Evolutionary conservation across 495 filamentous ascomycete species (phyloP).

Genomic region (Aspergillus haitiensis): DNA sequence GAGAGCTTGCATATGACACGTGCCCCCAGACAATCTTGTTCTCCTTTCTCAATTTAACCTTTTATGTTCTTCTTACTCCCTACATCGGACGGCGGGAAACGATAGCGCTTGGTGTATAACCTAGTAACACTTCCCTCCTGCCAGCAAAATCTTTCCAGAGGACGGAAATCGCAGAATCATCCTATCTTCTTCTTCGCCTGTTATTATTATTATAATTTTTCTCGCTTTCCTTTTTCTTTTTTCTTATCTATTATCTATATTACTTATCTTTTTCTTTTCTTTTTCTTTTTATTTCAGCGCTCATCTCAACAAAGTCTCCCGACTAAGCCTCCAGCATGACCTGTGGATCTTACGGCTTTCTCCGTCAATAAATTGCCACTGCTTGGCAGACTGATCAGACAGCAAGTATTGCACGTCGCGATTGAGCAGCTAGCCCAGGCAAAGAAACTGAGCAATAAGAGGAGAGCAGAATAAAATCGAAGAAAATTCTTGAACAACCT

Average conservation of each 20-base stretch:
- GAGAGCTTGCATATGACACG: conserved; percentile 18
- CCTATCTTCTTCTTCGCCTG: conserved; percentile 16
- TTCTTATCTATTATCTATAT: neutral
- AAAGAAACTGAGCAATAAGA: neutral
- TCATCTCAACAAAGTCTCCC: conserved; percentile 9
- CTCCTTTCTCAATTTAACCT: neutral
- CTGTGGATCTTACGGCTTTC: conserved; percentile 28
- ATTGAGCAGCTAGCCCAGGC: conserved; percentile 34
- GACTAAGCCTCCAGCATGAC: conserved; percentile 30
- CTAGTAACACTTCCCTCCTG: conserved; percentile 11
- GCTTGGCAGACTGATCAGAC: conserved; percentile 38
- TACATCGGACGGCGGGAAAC: conserved; percentile 3
- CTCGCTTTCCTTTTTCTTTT: conserved; percentile 3
- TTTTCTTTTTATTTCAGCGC: conserved; percentile 9
- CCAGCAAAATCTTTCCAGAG: conserved; percentile 4
- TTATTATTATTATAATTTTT: conserved; percentile 11
- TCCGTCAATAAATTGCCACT: conserved; percentile 34
- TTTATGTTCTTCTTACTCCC: neutral
- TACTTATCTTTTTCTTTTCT: neutral
- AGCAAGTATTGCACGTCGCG: conserved; percentile 34
- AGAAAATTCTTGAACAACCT: neutral
- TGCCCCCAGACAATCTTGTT: conserved; percentile 14
- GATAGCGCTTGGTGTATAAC: conserved; percentile 10
- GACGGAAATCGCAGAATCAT: conserved; percentile 30
- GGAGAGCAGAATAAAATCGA: neutral